phyloP scores from a whole-genome alignment of 2,329 filamentous ascomycete species.

The Graphilbum fragrans region DNA sequence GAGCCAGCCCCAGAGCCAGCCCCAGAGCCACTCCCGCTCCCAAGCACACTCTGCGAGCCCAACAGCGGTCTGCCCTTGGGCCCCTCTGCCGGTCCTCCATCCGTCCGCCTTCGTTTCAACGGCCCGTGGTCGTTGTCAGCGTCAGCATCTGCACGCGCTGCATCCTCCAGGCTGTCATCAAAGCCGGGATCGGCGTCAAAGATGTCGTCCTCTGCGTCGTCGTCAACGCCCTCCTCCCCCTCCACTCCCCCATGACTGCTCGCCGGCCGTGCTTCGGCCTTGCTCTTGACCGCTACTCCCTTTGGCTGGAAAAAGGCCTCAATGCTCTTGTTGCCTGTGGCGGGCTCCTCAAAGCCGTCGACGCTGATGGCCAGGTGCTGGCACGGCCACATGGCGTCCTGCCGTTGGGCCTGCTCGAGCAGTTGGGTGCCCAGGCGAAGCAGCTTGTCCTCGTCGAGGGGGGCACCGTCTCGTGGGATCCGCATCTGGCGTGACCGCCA shows the following conservation, averaged over 20 bases:
- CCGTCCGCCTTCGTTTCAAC: too few species aligned
- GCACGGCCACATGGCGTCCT: constrained; percentile 81
- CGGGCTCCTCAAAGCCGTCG: constrained; percentile 81
- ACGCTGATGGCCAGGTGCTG: constrained; percentile 81
- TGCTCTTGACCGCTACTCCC: neutral
- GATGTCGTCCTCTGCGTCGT: too few species aligned
- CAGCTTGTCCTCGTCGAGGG: constrained; percentile 58
- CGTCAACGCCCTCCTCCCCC: neutral
- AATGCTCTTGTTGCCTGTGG: constrained; percentile 76
- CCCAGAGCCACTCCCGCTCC: too few species aligned
- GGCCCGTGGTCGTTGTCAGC: too few species aligned
- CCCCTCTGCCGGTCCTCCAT: too few species aligned
- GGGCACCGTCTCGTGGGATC: constrained; percentile 59
- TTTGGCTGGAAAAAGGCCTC: constrained; percentile 52
- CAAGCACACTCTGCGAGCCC: too few species aligned
- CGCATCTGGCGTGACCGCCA: constrained; percentile 57
- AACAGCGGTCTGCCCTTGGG: too few species aligned
- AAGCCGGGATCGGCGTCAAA: too few species aligned
- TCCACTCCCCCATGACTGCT: neutral
- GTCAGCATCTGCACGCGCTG: too few species aligned
- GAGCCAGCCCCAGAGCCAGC: too few species aligned
- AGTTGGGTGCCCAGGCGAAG: constrained; percentile 67
- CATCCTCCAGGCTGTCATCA: too few species aligned
- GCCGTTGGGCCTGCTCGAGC: constrained; percentile 63
- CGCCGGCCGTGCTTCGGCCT: neutral